Evolutionary conservation across 495 filamentous ascomycete species (phyloP).

Genomic region (Penicillium manginii): DNA sequence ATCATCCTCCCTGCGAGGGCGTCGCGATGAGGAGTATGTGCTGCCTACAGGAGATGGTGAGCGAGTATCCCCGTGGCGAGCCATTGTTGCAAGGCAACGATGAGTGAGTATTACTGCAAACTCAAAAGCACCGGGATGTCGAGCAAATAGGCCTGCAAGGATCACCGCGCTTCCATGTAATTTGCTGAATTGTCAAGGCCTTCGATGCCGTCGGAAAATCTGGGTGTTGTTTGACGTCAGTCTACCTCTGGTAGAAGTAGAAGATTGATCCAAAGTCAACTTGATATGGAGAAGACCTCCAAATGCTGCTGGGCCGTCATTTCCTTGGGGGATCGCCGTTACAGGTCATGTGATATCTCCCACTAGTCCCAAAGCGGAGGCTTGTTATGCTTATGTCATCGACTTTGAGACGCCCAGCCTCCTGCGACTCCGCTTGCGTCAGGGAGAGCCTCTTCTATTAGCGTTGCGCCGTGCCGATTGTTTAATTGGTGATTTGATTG

Average conservation of each 20-base stretch:
- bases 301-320: not conserved
- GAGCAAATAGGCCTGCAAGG: slow-evolving; percentile 7
- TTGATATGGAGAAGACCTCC: not conserved
- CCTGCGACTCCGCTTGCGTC: slow-evolving; percentile 33
- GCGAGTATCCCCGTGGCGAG: slow-evolving; percentile 89
- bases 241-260: not conserved
- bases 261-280: not conserved
- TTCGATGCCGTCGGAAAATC: not conserved
- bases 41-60: slow-evolving; percentile 96
- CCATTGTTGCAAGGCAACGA: slow-evolving; percentile 74
- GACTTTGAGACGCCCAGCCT: slow-evolving; percentile 20
- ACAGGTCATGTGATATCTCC: slow-evolving; percentile 22
- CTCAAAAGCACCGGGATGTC: slow-evolving; percentile 40
- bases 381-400: slow-evolving; percentile 4
- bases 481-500: not conserved
- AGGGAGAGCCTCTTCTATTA: slow-evolving; percentile 25
- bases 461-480: not conserved
- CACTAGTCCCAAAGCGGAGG: slow-evolving; percentile 30
- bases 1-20: slow-evolving; percentile 75
- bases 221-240: not conserved
- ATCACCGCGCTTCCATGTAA: slow-evolving; percentile 20
- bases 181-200: not conserved
- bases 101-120: slow-evolving; percentile 65
- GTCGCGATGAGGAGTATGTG: slow-evolving; percentile 75
- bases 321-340: slow-evolving; percentile 11